These are phyloP conservation scores for Clarireedia homoeocarpa DNA, from an alignment of 2,329 filamentous ascomycete species.

Conservation along the genomic window DNA sequence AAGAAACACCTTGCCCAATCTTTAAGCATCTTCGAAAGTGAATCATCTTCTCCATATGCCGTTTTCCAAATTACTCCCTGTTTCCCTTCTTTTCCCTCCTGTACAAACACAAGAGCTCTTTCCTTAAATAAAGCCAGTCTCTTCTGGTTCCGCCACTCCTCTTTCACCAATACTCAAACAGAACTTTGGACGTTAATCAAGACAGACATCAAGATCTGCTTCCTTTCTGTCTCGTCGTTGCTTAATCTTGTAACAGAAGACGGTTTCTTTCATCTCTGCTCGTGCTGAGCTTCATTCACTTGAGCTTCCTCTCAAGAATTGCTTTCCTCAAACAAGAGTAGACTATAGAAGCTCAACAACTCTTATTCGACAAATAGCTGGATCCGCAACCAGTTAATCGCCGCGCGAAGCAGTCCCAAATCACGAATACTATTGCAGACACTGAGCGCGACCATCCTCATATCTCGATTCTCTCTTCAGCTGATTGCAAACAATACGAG, in stretches of 20 bases:
- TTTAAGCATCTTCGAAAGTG: neutral
- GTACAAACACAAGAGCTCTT: neutral
- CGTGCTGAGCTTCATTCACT: neutral
- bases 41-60: neutral
- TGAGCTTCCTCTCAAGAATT: neutral
- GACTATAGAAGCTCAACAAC: no score
- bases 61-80: neutral
- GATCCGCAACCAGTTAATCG: no score
- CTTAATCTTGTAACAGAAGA: slow-evolving; percentile 2
- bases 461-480: no score
- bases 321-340: neutral
- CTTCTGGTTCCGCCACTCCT: neutral
- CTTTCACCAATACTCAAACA: neutral
- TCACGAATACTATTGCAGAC: no score
- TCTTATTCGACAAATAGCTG: neutral
- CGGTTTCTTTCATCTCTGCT: neutral
- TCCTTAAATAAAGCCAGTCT: neutral
- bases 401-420: no score
- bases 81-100: neutral
- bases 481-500: neutral
- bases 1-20: no score
- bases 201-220: neutral
- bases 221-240: neutral
- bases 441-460: no score
- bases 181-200: neutral